Percentiles rank a stretch among this genome's conserved stretches.
phyloP scores from a whole-genome alignment of 2,329 filamentous ascomycete species.

The Colletotrichum theobromicola region DNA sequence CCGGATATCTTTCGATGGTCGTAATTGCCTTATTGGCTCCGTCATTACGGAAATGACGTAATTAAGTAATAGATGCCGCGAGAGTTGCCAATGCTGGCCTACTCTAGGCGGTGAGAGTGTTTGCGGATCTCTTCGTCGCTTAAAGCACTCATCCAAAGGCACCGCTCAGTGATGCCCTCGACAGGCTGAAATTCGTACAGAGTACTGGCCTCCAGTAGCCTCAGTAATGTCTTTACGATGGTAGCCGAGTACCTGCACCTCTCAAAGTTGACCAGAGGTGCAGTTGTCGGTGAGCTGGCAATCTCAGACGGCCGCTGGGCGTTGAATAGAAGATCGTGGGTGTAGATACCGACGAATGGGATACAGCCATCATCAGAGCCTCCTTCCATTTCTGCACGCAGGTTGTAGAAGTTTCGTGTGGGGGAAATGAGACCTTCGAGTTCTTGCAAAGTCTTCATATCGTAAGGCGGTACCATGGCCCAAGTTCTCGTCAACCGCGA shows the following conservation, averaged over 20 bases:
- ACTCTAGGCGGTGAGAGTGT: conserved; percentile 56
- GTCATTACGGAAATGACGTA: neutral
- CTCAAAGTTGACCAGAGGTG: conserved; percentile 83
- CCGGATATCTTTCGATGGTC: neutral
- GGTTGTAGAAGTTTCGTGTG: conserved; percentile 76
- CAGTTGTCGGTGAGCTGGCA: conserved; percentile 67
- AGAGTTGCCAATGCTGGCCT: conserved; percentile 2
- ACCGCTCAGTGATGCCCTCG: conserved; percentile 78
- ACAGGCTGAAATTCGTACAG: conserved; percentile 77
- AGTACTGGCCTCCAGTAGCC: conserved; percentile 80
- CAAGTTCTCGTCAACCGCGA: conserved; percentile 73
- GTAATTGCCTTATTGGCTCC: neutral
- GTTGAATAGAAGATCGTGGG: conserved; percentile 83
- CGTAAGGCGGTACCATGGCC: conserved; percentile 69
- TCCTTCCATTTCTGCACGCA: conserved; percentile 82
- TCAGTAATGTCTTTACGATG: conserved; percentile 79
- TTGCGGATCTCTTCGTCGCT: conserved; percentile 75
- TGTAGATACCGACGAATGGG: conserved; percentile 84
- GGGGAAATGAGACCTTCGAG: conserved; percentile 78
- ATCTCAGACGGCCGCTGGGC: conserved; percentile 79
- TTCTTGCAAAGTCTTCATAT: conserved; percentile 69
- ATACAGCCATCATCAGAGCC: conserved; percentile 74
- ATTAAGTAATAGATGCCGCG: neutral
- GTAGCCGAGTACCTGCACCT: conserved; percentile 76
- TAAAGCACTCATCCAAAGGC: conserved; percentile 84